phyloP scores from a whole-genome alignment of 768 basidiomycete genomes.

The Tylopilus felleus region DNA sequence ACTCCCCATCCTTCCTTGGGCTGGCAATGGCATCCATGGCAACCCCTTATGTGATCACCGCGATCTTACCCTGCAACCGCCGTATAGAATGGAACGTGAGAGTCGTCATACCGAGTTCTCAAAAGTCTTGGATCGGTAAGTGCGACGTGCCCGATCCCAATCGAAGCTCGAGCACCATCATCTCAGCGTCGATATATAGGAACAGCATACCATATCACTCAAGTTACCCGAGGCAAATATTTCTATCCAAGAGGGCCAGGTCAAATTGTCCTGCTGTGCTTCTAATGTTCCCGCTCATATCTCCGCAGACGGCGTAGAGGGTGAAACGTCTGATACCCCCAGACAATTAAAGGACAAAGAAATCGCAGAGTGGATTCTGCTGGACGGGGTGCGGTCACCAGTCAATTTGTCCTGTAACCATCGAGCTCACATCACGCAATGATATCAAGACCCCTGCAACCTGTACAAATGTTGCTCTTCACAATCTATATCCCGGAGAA shows the following conservation, averaged over 20 bases:
- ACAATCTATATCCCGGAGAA: slow-evolving; percentile 80
- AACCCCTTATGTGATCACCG: slow-evolving; percentile 7
- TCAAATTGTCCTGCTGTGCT: slow-evolving; percentile 14
- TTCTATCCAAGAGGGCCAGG: slow-evolving; percentile 70
- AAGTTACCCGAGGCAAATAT: slow-evolving; percentile 64
- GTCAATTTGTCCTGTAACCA: slow-evolving; percentile 20
- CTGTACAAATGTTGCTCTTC: slow-evolving; percentile 85
- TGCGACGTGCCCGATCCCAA: not conserved
- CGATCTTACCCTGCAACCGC: not conserved
- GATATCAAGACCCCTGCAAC: slow-evolving; percentile 76
- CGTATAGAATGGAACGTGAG: slow-evolving; percentile 70
- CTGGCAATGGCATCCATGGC: slow-evolving; percentile 1
- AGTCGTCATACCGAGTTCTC: slow-evolving; percentile 75
- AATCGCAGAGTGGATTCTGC: slow-evolving; percentile 85
- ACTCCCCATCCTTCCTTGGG: not conserved
- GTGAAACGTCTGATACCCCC: slow-evolving; percentile 59
- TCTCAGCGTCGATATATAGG: slow-evolving; percentile 39
- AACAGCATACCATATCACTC: slow-evolving; percentile 77
- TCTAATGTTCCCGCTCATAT: not conserved
- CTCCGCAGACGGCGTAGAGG: slow-evolving; percentile 48
- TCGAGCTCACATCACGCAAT: slow-evolving; percentile 6
- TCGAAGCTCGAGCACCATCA: not conserved
- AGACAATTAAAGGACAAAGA: slow-evolving; percentile 75
- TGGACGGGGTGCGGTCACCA: slow-evolving; percentile 61
- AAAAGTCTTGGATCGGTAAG: slow-evolving; percentile 87